phyloP scores from a whole-genome alignment of 176 grass and related monocot genomes.

The Panicum miliaceum region DNA sequence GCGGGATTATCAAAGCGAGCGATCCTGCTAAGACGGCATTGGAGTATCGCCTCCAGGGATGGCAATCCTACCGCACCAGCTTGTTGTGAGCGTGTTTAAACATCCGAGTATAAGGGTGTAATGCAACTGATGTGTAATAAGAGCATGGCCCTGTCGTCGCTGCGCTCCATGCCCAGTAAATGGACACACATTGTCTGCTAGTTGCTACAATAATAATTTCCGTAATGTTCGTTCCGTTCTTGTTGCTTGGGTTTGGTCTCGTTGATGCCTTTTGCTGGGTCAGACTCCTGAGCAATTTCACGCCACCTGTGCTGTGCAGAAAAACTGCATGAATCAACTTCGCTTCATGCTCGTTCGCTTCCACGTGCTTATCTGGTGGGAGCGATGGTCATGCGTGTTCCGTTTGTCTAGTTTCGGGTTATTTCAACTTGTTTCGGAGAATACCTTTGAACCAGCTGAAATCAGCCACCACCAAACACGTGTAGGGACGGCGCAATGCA shows the following conservation, averaged over 20 bases:
- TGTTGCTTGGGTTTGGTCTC: background rate
- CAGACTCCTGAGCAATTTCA: too few relatives aligned
- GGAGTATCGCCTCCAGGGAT: slow-evolving; percentile 73
- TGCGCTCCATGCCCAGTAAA: background rate
- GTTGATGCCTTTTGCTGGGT: too few relatives aligned
- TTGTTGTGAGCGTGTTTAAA: slow-evolving; percentile 37
- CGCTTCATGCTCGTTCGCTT: background rate
- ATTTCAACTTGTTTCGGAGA: too few relatives aligned
- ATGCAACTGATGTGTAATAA: slow-evolving; percentile 30
- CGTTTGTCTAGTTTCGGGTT: too few relatives aligned
- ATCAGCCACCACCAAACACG: too few relatives aligned
- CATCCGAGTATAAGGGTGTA: background rate
- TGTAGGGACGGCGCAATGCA: too few relatives aligned
- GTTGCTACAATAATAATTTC: slow-evolving; percentile 10
- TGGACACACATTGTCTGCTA: background rate
- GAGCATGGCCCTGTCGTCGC: background rate
- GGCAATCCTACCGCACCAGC: slow-evolving; percentile 73
- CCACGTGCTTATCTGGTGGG: too few relatives aligned
- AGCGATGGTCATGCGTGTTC: too few relatives aligned
- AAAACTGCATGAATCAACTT: background rate
- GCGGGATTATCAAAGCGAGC: slow-evolving; percentile 73
- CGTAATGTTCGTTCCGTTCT: background rate
- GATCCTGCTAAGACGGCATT: slow-evolving; percentile 55
- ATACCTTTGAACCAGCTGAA: too few relatives aligned
- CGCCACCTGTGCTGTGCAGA: background rate